Evolutionary conservation across 768 basidiomycete species (phyloP).

Genomic region (Sporobolomyces pararoseus): DNA sequence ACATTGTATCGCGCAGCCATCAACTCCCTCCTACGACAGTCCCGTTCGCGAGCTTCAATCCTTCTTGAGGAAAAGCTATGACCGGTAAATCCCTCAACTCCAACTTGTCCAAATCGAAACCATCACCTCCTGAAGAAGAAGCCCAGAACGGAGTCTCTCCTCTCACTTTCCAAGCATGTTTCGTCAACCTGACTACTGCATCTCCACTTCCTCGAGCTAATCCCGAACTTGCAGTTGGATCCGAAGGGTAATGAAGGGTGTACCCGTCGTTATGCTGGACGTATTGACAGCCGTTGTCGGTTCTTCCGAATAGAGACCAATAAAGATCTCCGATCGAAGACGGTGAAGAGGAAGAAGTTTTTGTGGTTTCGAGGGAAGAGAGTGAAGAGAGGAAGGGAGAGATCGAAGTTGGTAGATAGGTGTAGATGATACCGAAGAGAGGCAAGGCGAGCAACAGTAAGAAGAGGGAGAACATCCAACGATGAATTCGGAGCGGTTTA

Average conservation of each 20-base stretch:
- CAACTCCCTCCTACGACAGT: constrained; percentile 6
- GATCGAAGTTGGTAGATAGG: constrained; percentile 32
- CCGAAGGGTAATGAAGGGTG: constrained; percentile 42
- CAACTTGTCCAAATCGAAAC: constrained; percentile 7
- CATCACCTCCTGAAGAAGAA: too few species aligned
- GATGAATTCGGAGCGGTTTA: constrained; percentile 16
- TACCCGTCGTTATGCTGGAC: constrained; percentile 47
- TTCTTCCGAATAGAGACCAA: constrained; percentile 44
- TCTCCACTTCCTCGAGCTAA: neutral
- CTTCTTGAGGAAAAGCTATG: constrained; percentile 33
- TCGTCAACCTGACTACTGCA: constrained; percentile 9
- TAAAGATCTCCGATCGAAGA: constrained; percentile 35
- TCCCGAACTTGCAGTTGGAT: neutral
- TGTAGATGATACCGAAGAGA: constrained; percentile 27
- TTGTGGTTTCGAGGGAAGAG: constrained; percentile 4
- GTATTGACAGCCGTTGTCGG: constrained; percentile 41
- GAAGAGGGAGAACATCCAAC: constrained; percentile 30
- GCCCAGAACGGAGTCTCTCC: constrained; percentile 25
- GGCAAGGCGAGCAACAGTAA: constrained; percentile 33
- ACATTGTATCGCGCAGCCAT: too few species aligned
- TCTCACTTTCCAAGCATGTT: constrained; percentile 33
- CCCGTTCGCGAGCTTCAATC: constrained; percentile 22
- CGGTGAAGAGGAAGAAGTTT: neutral
- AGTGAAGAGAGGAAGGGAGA: constrained; percentile 21
- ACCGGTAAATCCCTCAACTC: constrained; percentile 18